These are phyloP conservation scores for Backusella sp. DNA, from an alignment of 192 early-diverging fungal species.

Conservation along the genomic window DNA sequence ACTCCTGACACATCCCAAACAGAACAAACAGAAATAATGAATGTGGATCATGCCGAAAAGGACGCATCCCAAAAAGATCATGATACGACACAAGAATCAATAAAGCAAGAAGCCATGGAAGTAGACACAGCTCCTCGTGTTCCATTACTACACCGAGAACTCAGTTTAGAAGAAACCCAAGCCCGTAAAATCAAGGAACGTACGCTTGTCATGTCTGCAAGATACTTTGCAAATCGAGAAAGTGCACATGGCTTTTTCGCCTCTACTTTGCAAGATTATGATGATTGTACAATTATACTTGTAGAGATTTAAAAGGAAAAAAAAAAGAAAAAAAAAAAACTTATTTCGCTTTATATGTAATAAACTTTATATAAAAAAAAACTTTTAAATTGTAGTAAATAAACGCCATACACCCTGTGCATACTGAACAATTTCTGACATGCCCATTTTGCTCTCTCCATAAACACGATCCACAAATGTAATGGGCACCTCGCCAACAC, in stretches of 20 bases:
- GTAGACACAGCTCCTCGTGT: slow-evolving; percentile 8
- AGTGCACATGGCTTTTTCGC: slow-evolving; percentile 43
- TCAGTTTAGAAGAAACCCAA: slow-evolving; percentile 18
- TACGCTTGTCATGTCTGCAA: slow-evolving; percentile 42
- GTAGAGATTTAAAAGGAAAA: slow-evolving; percentile 27
- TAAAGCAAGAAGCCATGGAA: background rate
- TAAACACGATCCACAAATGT: slow-evolving; percentile 99
- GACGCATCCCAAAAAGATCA: background rate
- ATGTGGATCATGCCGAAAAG: no score
- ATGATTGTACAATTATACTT: slow-evolving; percentile 57
- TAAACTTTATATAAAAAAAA: no score
- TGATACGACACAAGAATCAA: background rate
- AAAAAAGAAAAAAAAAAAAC: background rate
- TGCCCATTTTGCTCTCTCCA: slow-evolving; percentile 94
- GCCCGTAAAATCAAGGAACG: slow-evolving; percentile 35
- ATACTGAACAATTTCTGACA: slow-evolving; percentile 92
- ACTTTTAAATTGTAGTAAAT: slow-evolving; percentile 69
- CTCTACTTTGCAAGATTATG: slow-evolving; percentile 55
- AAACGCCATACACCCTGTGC: slow-evolving; percentile 87
- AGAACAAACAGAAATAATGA: background rate
- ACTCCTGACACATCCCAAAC: no score
- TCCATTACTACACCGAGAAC: slow-evolving; percentile 18
- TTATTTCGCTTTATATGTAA: background rate
- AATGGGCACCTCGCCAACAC: slow-evolving; percentile 92
- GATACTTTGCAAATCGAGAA: slow-evolving; percentile 51